Base-by-base conservation (phyloP, 2,329 filamentous ascomycete species). In the Arthrobotrys iridis region DNA sequence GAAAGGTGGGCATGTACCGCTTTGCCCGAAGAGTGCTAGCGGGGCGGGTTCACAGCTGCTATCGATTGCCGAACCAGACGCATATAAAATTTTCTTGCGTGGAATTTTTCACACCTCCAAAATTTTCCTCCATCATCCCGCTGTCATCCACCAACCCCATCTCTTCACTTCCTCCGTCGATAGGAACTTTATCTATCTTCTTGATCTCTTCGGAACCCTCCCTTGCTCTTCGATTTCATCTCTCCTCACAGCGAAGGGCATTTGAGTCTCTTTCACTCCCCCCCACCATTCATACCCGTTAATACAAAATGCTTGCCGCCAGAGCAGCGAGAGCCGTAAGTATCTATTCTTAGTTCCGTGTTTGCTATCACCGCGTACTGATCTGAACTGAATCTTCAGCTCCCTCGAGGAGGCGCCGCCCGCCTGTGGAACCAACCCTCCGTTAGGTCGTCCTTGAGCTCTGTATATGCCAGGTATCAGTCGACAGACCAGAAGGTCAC, bases 401-500 rank as follows among this genome's bases (percentile, higher is more conserved):
- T 75, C 63, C 71, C 71, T 68, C 71, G 71, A 63, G 71, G 71
- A 64, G 63, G 71, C 33, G 71, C 71, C 3, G 24, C 57, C 58
- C 71, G 71, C 37, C 58, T 68, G 41, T 75, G 63, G 63, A 68
- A 63, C 41, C 71, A 75, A 37, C 58, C 71, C 22, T 52, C 71
- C n/a, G 55, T 75, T 35, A 60, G 71, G 37, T 75, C 71, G 46
- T 68, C 71, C 40, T 62, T 75, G 63, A 75, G 71, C 79, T 88
- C 91, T 78, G 88, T 88, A 81, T 92, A 94, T 83, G 88, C 90
- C 82, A 87, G 91, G 81, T 93, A 91, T 85, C 90, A 91, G 83
- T 91, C 89, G 41, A 90, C 91, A 79, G 89, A 91, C 79, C 88
- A 88, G 81, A 97, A 97, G 89, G 92, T 98, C 77, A 92, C 94